Evolutionary conservation across 2,329 filamentous ascomycete genomes (phyloP).

Genomic region (Trichoderma oligosporum): DNA sequence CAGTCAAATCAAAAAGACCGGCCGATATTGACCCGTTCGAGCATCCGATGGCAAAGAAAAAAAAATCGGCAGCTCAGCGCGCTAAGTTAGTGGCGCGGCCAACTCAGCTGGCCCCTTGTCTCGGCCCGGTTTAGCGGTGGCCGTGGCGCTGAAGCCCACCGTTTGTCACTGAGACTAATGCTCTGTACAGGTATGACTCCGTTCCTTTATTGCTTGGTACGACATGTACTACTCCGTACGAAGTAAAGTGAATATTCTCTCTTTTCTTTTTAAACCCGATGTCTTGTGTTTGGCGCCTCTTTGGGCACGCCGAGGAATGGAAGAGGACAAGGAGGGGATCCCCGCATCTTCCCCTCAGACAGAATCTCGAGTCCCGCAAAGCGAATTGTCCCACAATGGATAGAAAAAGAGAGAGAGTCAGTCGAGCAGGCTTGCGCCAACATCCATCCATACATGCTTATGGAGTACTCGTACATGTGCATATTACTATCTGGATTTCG

Average conservation of each 20-base stretch:
- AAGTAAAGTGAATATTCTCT: no score
- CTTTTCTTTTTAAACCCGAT: no score
- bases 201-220: no score
- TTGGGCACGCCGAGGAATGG: neutral
- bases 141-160: neutral
- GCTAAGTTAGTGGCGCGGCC: neutral
- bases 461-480: no score
- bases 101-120: neutral
- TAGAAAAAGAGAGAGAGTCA: neutral
- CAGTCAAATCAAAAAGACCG: neutral
- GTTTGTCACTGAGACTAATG: neutral
- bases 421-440: neutral
- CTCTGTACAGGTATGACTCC: no score
- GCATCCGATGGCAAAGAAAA: neutral
- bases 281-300: neutral
- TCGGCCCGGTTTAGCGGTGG: conserved; percentile 4
- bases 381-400: neutral
- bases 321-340: neutral
- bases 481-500: no score
- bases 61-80: neutral
- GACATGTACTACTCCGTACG: no score
- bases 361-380: no score
- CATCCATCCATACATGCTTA: neutral
- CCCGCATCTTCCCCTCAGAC: no score
- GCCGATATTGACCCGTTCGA: neutral